Evolutionary conservation across 345 rosid genomes (phyloP), one percentile per base, ranked within the genome.

Genomic region (Populus alba): DNA sequence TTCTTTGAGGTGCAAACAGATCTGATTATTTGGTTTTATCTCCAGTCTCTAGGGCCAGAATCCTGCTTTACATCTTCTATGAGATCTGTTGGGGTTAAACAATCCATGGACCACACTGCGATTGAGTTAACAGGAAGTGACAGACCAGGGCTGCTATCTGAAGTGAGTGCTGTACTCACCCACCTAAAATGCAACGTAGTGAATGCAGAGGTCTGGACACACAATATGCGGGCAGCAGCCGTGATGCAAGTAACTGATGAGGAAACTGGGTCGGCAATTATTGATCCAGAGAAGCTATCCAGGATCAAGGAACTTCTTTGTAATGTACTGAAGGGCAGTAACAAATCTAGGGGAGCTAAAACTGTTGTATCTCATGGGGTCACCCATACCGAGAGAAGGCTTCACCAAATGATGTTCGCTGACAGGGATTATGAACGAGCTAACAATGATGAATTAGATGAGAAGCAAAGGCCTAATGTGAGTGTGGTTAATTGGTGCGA

Each of bases 361-460:
- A 95, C 94, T 2, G 89, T 76, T 38, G 91, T 94, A 49, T 88
- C 94, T 67, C 87, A 85, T 13, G 93, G 88, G 11, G 84, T 75
- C 38, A 90, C 91, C 17, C 99, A 93, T 78, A 89, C 89, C 0
- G 97, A 92, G 25, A 87, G 99, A 79, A 89, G 99, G 85, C 95
- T 96, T 80, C 99, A 96, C 91, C 98, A 96, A 83, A 88, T 96
- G 98, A 91, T 96, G 97, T 91, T 92, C 87, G 99, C 92, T 25
- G 97, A 91, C 75, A 88, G 99, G 88, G 99, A 96, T 86, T 96
- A 92, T 68, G 94, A 91, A 65, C 87, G 91, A 57, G 69, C 69
- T 3, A 84, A 81, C 39, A 87, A 83, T 35, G 90, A 88, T 1
- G 80, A 67, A 43, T 85, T 82, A 81, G 91, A 88, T 79, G 91